These are phyloP conservation scores for Jackrogersella multiformis DNA, from an alignment of 495 filamentous ascomycete species.

Conservation along the genomic window DNA sequence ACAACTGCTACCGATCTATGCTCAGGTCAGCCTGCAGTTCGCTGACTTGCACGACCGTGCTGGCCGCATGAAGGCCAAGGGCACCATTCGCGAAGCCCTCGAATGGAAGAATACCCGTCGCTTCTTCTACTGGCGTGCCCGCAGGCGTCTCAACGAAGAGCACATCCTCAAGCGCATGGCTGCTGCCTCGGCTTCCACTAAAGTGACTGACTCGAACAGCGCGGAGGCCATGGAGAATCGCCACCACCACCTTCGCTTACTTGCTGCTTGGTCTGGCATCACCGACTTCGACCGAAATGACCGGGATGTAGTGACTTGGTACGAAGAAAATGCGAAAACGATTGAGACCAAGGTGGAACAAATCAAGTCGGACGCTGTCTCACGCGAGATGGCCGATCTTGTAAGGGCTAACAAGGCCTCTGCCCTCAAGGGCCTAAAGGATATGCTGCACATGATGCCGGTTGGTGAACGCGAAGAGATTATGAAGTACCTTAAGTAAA, in stretches of 20 bases:
- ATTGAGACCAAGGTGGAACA: conserved; percentile 81
- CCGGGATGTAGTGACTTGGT: conserved; percentile 89
- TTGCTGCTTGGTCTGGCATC: conserved; percentile 81
- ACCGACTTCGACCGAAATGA: conserved; percentile 78
- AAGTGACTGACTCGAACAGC: conserved; percentile 53
- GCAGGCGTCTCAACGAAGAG: conserved; percentile 95
- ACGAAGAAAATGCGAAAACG: conserved; percentile 90
- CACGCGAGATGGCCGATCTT: conserved; percentile 79
- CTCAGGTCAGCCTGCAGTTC: conserved; percentile 92
- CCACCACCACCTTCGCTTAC: conserved; percentile 69
- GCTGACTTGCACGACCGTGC: conserved; percentile 97
- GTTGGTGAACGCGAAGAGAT: conserved; percentile 87
- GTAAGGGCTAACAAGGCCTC: conserved; percentile 67
- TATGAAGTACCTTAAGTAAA: conserved; percentile 70
- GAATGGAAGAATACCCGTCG: conserved; percentile 90
- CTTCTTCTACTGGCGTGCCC: conserved; percentile 99
- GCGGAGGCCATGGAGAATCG: conserved; percentile 59
- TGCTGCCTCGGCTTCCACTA: conserved; percentile 53
- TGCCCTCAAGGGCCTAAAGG: conserved; percentile 86
- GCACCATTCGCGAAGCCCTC: conserved; percentile 83
- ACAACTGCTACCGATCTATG: conserved; percentile 88
- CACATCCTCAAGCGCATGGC: conserved; percentile 90
- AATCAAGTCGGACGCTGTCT: conserved; percentile 78
- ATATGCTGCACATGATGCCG: conserved; percentile 84
- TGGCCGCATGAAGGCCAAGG: conserved; percentile 97